Percentiles rank a stretch among this genome's conserved stretches.
Conservation (phyloP, 116 monocot genomes). For the Trichopus zeylanicus region DNA sequence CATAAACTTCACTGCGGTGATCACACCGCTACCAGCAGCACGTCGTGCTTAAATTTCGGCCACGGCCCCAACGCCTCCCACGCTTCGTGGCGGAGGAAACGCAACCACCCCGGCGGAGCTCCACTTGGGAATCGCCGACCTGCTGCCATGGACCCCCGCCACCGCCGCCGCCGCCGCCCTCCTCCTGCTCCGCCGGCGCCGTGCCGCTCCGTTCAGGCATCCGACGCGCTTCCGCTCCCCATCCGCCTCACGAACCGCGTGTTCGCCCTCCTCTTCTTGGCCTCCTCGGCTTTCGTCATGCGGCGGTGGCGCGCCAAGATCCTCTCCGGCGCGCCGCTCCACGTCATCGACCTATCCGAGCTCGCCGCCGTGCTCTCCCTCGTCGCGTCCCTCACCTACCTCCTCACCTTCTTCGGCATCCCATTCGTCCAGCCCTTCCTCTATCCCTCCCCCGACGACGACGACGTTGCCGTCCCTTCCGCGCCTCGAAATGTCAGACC, state of each 20-base stretch:
- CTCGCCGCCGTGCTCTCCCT: constrained; percentile 60
- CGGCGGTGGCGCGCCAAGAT: constrained; percentile 32
- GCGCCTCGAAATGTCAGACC: not conserved
- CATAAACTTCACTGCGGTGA: too few relatives aligned
- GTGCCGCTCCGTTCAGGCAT: too few relatives aligned
- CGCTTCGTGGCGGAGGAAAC: too few relatives aligned
- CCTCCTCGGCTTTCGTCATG: constrained; percentile 26
- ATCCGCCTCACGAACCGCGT: constrained; percentile 31
- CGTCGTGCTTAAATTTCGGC: too few relatives aligned
- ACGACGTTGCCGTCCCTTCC: not conserved
- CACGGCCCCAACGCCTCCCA: too few relatives aligned
- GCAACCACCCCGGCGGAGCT: too few relatives aligned
- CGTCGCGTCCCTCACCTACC: constrained; percentile 79
- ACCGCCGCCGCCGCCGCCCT: too few relatives aligned
- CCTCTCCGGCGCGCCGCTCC: constrained; percentile 19
- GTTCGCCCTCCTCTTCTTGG: constrained; percentile 26
- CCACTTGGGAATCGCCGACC: too few relatives aligned
- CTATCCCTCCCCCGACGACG: constrained; percentile 46
- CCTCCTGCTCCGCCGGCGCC: too few relatives aligned
- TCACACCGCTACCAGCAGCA: too few relatives aligned
- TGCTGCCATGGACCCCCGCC: too few relatives aligned
- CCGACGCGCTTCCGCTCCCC: constrained; percentile 33
- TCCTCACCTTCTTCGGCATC: constrained; percentile 88
- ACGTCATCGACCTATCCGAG: constrained; percentile 33
- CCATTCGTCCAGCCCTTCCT: constrained; percentile 68